These are phyloP conservation scores for Cladophialophora immunda DNA, from an alignment of 2,329 filamentous ascomycete species.

Conservation along the genomic window DNA sequence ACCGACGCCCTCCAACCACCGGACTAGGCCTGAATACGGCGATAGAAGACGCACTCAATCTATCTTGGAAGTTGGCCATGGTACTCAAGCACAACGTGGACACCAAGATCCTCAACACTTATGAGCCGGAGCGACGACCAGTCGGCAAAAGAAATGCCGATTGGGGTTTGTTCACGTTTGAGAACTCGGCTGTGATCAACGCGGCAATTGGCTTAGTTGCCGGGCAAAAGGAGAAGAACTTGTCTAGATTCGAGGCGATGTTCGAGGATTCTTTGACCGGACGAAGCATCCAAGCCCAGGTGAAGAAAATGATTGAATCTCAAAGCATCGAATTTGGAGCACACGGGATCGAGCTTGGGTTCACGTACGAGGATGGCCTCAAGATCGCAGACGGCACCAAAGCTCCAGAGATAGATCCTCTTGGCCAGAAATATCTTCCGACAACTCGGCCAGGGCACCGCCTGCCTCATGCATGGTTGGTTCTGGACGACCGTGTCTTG, in stretches of 20 bases:
- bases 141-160: constrained; percentile 40
- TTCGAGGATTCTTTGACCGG: constrained; percentile 5
- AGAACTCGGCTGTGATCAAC: neutral
- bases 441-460: constrained; percentile 12
- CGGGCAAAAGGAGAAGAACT: neutral
- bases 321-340: neutral
- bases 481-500: neutral
- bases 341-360: constrained; percentile 8
- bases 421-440: neutral
- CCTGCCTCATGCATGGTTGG: constrained; percentile 15
- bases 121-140: constrained; percentile 51
- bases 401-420: neutral
- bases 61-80: constrained; percentile 54
- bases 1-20: constrained; percentile 44
- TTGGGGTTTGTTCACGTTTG: constrained; percentile 30
- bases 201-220: constrained; percentile 1
- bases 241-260: neutral
- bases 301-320: neutral
- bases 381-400: neutral
- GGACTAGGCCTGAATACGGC: constrained; percentile 44
- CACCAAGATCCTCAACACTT: constrained; percentile 48
- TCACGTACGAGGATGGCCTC: constrained; percentile 3
- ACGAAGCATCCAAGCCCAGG: neutral
- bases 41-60: constrained; percentile 50
- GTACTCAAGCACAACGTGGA: constrained; percentile 43